Evolutionary conservation across 164 flowering plant genomes (phyloP).

Genomic region (Taxillus chinensis): DNA sequence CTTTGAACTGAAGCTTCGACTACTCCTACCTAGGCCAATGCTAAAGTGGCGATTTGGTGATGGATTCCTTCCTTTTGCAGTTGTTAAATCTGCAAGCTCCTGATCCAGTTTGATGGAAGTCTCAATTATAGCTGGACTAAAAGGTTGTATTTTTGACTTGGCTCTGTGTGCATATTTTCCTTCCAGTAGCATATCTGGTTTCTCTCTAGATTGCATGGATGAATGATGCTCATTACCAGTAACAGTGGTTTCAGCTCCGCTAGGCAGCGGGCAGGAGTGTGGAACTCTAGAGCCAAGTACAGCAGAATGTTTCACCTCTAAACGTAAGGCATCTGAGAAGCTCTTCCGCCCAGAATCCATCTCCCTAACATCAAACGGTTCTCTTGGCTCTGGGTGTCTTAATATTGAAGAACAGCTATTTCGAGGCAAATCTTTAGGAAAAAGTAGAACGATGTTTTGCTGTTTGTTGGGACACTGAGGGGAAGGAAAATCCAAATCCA

Average conservation of each 20-base stretch:
- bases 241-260: background rate
- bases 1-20: slow-evolving; percentile 63
- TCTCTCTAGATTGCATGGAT: slow-evolving; percentile 7
- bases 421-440: too few relatives aligned
- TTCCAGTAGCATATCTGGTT: background rate
- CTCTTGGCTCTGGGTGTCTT: too few relatives aligned
- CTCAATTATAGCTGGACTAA: slow-evolving; percentile 6
- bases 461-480: too few relatives aligned
- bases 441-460: too few relatives aligned
- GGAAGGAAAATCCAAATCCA: too few relatives aligned
- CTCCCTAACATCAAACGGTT: too few relatives aligned
- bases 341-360: too few relatives aligned
- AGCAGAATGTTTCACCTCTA: too few relatives aligned
- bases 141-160: slow-evolving; percentile 5
- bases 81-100: slow-evolving; percentile 12
- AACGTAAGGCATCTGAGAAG: too few relatives aligned
- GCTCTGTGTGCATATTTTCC: slow-evolving; percentile 7
- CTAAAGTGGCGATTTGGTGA: slow-evolving; percentile 43
- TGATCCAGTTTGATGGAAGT: slow-evolving; percentile 14
- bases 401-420: too few relatives aligned
- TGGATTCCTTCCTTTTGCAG: slow-evolving; percentile 23
- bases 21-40: slow-evolving; percentile 34
- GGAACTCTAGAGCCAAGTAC: too few relatives aligned
- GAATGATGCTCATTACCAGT: slow-evolving; percentile 14
- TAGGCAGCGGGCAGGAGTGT: too few relatives aligned